Evolutionary conservation across 1,284 basidiomycete species (phyloP).

Genomic region (Rhizoctonia solani): DNA sequence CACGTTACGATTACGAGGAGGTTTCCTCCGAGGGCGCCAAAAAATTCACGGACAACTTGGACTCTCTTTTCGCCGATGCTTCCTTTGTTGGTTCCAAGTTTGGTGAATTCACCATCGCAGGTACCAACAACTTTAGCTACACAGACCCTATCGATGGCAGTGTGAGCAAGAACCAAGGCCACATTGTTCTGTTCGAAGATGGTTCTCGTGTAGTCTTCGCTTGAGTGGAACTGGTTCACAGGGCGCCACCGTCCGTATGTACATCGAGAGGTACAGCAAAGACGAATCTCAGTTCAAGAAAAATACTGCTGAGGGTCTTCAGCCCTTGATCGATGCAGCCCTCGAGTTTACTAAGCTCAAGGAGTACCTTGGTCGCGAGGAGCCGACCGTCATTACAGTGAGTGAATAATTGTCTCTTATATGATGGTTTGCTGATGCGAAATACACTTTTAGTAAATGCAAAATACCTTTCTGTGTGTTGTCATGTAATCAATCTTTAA

Average conservation of each 20-base stretch:
- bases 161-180: slow-evolving; percentile 93
- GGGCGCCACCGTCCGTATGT: slow-evolving; percentile 92
- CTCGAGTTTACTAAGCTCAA: slow-evolving; percentile 82
- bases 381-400: slow-evolving; percentile 96
- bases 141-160: slow-evolving; percentile 96
- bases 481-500: too few relatives aligned
- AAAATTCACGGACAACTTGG: slow-evolving; percentile 79
- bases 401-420: slow-evolving; percentile 49
- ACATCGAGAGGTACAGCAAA: slow-evolving; percentile 91
- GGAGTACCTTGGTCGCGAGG: slow-evolving; percentile 81
- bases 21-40: slow-evolving; percentile 89
- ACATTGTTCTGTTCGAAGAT: slow-evolving; percentile 89
- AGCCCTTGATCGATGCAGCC: slow-evolving; percentile 95
- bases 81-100: slow-evolving; percentile 44
- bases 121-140: slow-evolving; percentile 90
- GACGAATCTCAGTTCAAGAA: slow-evolving; percentile 73
- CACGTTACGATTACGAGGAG: slow-evolving; percentile 98
- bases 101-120: slow-evolving; percentile 78
- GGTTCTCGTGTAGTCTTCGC: slow-evolving; percentile 94
- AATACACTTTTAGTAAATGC: not conserved
- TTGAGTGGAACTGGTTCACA: slow-evolving; percentile 94
- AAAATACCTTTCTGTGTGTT: too few relatives aligned
- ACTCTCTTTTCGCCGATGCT: slow-evolving; percentile 67
- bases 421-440: not conserved
- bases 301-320: slow-evolving; percentile 86